Evolutionary conservation across 2,329 filamentous ascomycete species (phyloP), one percentile per base, ranked within the genome.

Genomic region (Emmonsiellopsis sp.): DNA sequence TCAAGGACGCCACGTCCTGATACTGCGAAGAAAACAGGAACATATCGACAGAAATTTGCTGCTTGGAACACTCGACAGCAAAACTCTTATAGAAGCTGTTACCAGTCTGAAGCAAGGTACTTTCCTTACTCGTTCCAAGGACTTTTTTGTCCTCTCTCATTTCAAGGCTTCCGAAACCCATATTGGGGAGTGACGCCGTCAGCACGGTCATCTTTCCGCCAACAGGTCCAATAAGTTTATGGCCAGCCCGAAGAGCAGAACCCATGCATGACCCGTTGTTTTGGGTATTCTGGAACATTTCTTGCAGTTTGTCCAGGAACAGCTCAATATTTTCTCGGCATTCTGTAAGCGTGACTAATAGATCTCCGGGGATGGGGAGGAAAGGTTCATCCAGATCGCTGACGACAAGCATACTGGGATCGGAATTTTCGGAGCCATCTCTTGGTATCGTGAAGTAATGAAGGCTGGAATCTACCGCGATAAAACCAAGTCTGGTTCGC

Each of bases 1-100:
- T 95, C 52, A 98, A 78, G 34, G 91, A 95, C 5, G 93, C 93
- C 50, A 98, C 93, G 68, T 98, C 93, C 72, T 97, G 93, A 70
- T 98, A 96, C 67, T 93, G 88, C 13, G 89, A 91, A 3, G 89
- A 93, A 74, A 95, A 96, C 50, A 96, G 77, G 76, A 96, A 96
- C 91, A 96, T 96, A 69, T 96, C 91, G 61, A 98, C 90, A 0
- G 91, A 97, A 31, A 98, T 93, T 71, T 98, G 93, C 61, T 94
- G 95, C 77, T 98, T 98, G 38, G 91, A 96, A 72, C 93, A 98
- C 69, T 98, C 93, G 2, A 98, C 93, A 0, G 93, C 93, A 65
- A 98, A 98, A 64, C 89, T 95, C 79, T 98, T 98, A 80, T 97
- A 98, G 73, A 97, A 98, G 66, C 88, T 90, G 75, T 90, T 96